Percentiles rank a stretch among this genome's conserved stretches.
Conservation (phyloP, 2,329 filamentous ascomycete species). For the Phoma sp. region DNA sequence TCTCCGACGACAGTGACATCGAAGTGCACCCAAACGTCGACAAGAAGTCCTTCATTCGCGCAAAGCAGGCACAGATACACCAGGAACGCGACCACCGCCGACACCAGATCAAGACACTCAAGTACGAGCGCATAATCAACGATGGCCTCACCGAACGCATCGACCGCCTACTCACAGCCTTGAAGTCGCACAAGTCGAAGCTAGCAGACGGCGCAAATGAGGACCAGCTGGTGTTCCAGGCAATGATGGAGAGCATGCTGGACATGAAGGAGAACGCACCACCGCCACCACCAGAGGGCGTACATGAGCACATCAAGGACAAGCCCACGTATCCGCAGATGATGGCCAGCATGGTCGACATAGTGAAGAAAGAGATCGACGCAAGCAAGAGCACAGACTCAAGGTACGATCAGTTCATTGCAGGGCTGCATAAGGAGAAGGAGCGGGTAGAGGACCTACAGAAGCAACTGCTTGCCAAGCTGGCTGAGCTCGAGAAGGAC, state of each 20-base stretch:
- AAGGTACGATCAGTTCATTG: conserved; percentile 76
- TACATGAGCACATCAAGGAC: conserved; percentile 75
- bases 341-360: conserved; percentile 95
- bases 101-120: conserved; percentile 86
- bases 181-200: conserved; percentile 72
- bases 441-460: conserved; percentile 80
- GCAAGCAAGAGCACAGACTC: conserved; percentile 70
- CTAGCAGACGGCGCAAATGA: conserved; percentile 56
- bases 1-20: conserved; percentile 97
- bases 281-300: conserved; percentile 78
- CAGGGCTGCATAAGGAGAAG: conserved; percentile 78
- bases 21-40: conserved; percentile 99
- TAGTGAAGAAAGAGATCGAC: conserved; percentile 86
- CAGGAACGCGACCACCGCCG: conserved; percentile 84
- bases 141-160: conserved; percentile 88
- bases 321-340: conserved; percentile 92
- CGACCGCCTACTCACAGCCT: conserved; percentile 73
- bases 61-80: conserved; percentile 97
- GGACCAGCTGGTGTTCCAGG: conserved; percentile 82
- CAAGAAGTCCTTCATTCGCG: conserved; percentile 96
- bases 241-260: conserved; percentile 80
- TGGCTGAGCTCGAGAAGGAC: conserved; percentile 82
- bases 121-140: conserved; percentile 93
- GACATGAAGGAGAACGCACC: conserved; percentile 63
- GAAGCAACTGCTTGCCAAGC: conserved; percentile 73